Evolutionary conservation across 495 filamentous ascomycete species (phyloP), one percentile per base, ranked within the genome.

Genomic region (Hyaloscypha variabilis): DNA sequence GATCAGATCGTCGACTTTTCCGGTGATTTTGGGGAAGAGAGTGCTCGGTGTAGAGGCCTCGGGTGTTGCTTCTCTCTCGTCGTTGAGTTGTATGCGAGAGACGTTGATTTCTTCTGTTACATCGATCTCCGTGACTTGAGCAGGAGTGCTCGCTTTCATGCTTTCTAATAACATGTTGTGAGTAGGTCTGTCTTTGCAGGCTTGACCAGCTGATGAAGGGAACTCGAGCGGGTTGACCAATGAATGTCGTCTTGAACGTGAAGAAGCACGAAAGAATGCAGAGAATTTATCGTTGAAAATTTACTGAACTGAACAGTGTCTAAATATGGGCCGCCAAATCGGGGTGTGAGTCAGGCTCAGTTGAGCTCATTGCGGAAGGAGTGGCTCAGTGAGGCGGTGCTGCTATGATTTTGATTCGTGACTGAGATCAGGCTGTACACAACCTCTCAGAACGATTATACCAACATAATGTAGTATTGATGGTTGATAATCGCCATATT

Each of bases 1-100:
- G 26, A 67, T 57, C 8, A 67, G n/a, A 2, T 63, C 65, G 30
- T 29, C 19, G n/a, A 42, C 21, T 14, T 46, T 63, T 13, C 60
- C 60, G 14, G 58, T 36, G 29, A 67, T 67, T 23, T 64, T 67
- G 29, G 65, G 65, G 65, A 59, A 67, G 0, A 67, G 60, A 6
- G 64, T 66, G n/a, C 55, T 60, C 3, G 26, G 21, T 58, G 14
- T 4, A 14, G 34, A 4, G 29, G 30, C 3, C 17, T 39, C 26
- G 4, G 39, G 39, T 19, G 39, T 46, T 46, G 39, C 10, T 46
- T 46, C 39, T 46, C 17, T 19, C 4, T 1, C 39, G 21, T 54
- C 51, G 10, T 25, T 54, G 11, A 25, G 21, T 28, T 54, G 23
- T 24, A 54, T 6, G 25, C 51, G 21, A 17, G 51, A 54, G n/a